phyloP scores from a whole-genome alignment of 441 rosid genomes.

The Adansonia rubrostipa region DNA sequence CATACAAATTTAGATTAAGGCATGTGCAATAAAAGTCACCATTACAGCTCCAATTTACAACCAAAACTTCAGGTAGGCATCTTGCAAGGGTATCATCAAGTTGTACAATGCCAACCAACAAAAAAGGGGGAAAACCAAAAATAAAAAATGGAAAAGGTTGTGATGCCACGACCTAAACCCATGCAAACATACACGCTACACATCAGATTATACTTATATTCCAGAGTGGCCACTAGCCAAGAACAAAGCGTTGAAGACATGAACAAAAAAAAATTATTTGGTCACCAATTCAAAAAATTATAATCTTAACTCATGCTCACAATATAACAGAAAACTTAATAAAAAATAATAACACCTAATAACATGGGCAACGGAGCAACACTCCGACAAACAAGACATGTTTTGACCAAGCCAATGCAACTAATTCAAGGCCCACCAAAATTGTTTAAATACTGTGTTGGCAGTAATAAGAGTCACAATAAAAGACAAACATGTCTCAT shows the following conservation, averaged over 20 bases:
- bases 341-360: not conserved
- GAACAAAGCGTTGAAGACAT: not conserved
- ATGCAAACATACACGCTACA: not conserved
- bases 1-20: not conserved
- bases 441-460: slow-evolving; percentile 39
- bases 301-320: not conserved
- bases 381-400: slow-evolving; percentile 29
- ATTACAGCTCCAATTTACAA: not conserved
- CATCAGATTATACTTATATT: not conserved
- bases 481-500: slow-evolving; percentile 29
- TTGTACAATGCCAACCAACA: not conserved
- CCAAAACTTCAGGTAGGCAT: not conserved
- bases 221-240: not conserved
- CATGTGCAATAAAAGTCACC: not conserved
- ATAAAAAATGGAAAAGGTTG: too few species aligned
- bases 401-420: slow-evolving; percentile 21
- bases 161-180: too few species aligned
- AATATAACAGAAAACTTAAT: not conserved
- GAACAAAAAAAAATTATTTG: slow-evolving; percentile 22
- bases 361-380: not conserved
- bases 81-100: not conserved
- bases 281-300: slow-evolving; percentile 27
- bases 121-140: not conserved
- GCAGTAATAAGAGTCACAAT: slow-evolving; percentile 22
- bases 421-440: slow-evolving; percentile 40